These are phyloP conservation scores for Nannochloropsis gaditana DNA, from an alignment of 108 stramenopile species.

Conservation along the genomic window DNA sequence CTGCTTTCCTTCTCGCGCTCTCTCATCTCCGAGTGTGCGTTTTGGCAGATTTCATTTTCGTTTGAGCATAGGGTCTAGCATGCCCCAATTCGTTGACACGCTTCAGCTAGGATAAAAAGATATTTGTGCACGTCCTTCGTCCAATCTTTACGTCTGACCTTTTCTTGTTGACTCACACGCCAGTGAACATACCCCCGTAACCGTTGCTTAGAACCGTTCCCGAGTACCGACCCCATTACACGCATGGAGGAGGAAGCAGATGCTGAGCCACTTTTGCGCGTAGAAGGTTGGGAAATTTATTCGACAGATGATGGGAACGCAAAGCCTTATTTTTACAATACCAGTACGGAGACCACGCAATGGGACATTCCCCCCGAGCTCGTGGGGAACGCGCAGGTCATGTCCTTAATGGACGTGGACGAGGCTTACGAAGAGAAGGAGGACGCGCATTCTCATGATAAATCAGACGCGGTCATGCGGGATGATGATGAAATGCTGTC, in stretches of 20 bases:
- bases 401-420: not conserved
- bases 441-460: not conserved
- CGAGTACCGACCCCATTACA: no score
- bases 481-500: not conserved
- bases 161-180: no score
- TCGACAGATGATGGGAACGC: conserved; percentile 10
- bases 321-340: conserved; percentile 17
- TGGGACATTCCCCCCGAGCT: conserved; percentile 16
- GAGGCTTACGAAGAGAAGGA: not conserved
- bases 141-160: no score
- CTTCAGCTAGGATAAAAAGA: no score
- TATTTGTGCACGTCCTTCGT: no score
- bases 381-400: not conserved
- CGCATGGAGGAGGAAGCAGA: not conserved
- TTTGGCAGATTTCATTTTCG: no score
- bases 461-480: not conserved
- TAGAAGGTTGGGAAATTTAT: conserved; percentile 15
- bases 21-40: no score
- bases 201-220: no score
- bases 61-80: no score
- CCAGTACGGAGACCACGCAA: conserved; percentile 2
- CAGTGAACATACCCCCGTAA: no score
- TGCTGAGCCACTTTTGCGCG: not conserved
- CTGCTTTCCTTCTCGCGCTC: no score
- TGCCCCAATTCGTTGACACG: no score